Percentiles rank a stretch among this genome's conserved stretches.
Evolutionary conservation across 1,284 basidiomycete genomes (phyloP).

Genomic region (Pseudozyma pruni): DNA sequence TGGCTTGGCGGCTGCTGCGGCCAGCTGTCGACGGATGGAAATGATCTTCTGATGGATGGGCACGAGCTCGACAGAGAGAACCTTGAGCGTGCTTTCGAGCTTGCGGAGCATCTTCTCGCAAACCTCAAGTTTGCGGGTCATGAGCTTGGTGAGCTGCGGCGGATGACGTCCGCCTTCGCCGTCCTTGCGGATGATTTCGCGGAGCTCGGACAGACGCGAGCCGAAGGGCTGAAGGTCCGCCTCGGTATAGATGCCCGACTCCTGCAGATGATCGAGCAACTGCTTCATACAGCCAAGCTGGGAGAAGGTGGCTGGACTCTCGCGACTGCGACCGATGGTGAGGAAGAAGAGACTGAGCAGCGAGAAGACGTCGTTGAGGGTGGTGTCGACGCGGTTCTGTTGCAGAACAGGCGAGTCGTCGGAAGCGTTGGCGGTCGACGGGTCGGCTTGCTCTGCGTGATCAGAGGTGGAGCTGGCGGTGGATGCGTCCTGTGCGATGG

Average conservation of each 20-base stretch:
- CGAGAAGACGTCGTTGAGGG: conserved; percentile 66
- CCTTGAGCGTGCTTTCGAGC: conserved; percentile 63
- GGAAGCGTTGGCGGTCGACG: conserved; percentile 13
- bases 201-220: conserved; percentile 59
- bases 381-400: conserved; percentile 66
- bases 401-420: conserved; percentile 47
- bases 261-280: conserved; percentile 65
- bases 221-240: conserved; percentile 64
- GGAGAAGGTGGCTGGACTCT: conserved; percentile 64
- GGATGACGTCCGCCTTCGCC: conserved; percentile 81
- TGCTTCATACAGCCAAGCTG: conserved; percentile 68
- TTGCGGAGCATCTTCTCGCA: conserved; percentile 72
- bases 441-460: conserved; percentile 30
- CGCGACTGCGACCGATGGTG: conserved; percentile 65
- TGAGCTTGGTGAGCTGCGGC: conserved; percentile 85
- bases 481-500: conserved; percentile 33
- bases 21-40: conserved; percentile 86
- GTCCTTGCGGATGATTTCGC: conserved; percentile 64
- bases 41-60: conserved; percentile 77
- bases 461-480: conserved; percentile 42
- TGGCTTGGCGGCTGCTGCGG: conserved; percentile 85
- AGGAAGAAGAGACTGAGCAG: conserved; percentile 67
- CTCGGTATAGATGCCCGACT: conserved; percentile 67
- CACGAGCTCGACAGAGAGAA: conserved; percentile 67
- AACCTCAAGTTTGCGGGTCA: conserved; percentile 88